Conservation (phyloP, 305 asterid species). For the Lippia alba region DNA sequence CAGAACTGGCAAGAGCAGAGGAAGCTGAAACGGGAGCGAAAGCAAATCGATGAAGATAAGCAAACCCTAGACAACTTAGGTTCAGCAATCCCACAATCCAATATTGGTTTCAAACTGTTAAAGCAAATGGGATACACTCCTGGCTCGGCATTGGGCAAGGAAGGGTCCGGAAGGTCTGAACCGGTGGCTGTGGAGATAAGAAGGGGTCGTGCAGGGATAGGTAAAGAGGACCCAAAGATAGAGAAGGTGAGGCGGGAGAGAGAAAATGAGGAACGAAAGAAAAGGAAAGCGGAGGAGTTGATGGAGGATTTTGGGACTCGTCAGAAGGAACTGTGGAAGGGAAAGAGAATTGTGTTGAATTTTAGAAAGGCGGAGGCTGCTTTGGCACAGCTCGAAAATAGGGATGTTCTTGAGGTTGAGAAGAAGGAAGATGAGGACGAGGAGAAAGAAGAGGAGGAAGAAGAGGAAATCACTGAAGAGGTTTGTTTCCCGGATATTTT, state of each 20-base stretch:
- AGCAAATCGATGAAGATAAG: slow-evolving; percentile 74
- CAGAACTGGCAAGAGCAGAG: slow-evolving; percentile 69
- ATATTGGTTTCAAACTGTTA: slow-evolving; percentile 87
- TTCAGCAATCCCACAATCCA: slow-evolving; percentile 86
- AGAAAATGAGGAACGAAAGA: slow-evolving; percentile 53
- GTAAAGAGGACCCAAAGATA: slow-evolving; percentile 68
- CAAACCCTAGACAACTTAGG: slow-evolving; percentile 62
- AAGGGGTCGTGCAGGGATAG: slow-evolving; percentile 88
- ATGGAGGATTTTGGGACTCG: slow-evolving; percentile 77
- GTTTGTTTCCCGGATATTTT: slow-evolving; percentile 42
- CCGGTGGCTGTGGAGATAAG: slow-evolving; percentile 76
- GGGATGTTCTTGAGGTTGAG: slow-evolving; percentile 68
- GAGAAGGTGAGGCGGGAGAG: slow-evolving; percentile 69
- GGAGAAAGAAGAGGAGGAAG: slow-evolving; percentile 60
- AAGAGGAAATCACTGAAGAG: slow-evolving; percentile 78
- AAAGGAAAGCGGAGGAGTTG: slow-evolving; percentile 57
- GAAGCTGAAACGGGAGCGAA: slow-evolving; percentile 62
- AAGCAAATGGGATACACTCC: slow-evolving; percentile 96
- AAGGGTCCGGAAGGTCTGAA: slow-evolving; percentile 76
- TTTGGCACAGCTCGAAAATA: slow-evolving; percentile 81
- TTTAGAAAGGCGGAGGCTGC: slow-evolving; percentile 82
- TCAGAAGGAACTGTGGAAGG: slow-evolving; percentile 84
- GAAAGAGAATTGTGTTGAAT: slow-evolving; percentile 62
- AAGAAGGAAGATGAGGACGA: slow-evolving; percentile 61
- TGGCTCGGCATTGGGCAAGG: slow-evolving; percentile 89